Percentiles rank a stretch among this genome's conserved stretches.
phyloP scores from a whole-genome alignment of 2,329 filamentous ascomycete genomes.

The Zasmidium cellare region DNA sequence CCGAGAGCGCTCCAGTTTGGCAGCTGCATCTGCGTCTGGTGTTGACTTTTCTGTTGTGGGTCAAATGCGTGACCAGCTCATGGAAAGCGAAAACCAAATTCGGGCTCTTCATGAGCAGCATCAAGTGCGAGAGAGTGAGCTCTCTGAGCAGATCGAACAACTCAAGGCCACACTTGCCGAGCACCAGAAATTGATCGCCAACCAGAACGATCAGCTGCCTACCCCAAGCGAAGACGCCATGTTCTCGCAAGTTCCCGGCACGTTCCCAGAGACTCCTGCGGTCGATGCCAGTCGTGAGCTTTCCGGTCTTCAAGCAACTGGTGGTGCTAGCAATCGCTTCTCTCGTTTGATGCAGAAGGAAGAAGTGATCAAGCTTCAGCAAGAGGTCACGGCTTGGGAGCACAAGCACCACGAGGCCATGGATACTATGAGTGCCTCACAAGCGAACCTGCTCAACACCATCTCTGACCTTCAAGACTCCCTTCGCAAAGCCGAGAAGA shows the following conservation, averaged over 20 bases:
- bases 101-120: constrained; percentile 71
- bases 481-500: constrained; percentile 39
- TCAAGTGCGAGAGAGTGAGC: constrained; percentile 70
- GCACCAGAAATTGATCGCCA: constrained; percentile 24
- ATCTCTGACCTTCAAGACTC: constrained; percentile 73
- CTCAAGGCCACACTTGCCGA: constrained; percentile 59
- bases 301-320: constrained; percentile 23
- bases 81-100: constrained; percentile 80
- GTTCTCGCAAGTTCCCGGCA: constrained; percentile 36
- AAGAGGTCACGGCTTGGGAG: constrained; percentile 74
- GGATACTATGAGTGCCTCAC: constrained; percentile 68
- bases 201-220: constrained; percentile 17
- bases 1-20: constrained; percentile 86
- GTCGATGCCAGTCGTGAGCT: constrained; percentile 30
- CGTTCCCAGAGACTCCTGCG: constrained; percentile 40
- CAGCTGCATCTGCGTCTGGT: constrained; percentile 63
- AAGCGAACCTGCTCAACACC: constrained; percentile 70
- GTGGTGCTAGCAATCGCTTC: constrained; percentile 17
- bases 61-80: constrained; percentile 81
- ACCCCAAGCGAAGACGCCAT: constrained; percentile 22
- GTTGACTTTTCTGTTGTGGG: constrained; percentile 91
- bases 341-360: constrained; percentile 28
- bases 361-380: constrained; percentile 66
- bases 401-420: constrained; percentile 71
- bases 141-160: constrained; percentile 68